A percentile compares a stretch with the other conserved stretches of the same genome.
phyloP scores from a whole-genome alignment of 345 rosid species.

The Acer saccharum region DNA sequence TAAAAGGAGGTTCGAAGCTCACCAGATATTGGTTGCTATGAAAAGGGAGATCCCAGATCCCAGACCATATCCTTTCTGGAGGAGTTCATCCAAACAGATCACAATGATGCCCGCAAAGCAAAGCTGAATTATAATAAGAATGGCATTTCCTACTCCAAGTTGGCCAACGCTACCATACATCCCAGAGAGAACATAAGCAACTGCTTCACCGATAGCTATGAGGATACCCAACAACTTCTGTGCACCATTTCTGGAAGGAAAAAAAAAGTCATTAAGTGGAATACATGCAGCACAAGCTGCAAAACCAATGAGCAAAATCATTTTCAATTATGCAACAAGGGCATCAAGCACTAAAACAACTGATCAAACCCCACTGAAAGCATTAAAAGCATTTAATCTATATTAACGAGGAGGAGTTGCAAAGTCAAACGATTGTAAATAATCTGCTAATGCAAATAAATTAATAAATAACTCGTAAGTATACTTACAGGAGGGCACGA shows the following conservation, averaged over 20 bases:
- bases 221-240: conserved; percentile 79
- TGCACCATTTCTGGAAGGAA: conserved; percentile 65
- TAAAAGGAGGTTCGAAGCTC: conserved; percentile 14
- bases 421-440: not conserved
- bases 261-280: conserved; percentile 9
- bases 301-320: not conserved
- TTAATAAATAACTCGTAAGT: not conserved
- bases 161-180: conserved; percentile 83
- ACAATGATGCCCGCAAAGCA: conserved; percentile 86
- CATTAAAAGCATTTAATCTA: not conserved
- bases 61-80: conserved; percentile 79
- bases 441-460: not conserved
- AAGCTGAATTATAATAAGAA: conserved; percentile 75
- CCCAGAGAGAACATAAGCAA: conserved; percentile 81
- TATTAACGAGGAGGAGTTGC: not conserved
- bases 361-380: not conserved
- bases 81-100: conserved; percentile 83
- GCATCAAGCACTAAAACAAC: not conserved
- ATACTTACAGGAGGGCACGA: conserved; percentile 72
- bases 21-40: conserved; percentile 92
- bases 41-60: conserved; percentile 90
- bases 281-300: not conserved
- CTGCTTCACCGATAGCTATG: conserved; percentile 83
- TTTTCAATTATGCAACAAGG: conserved; percentile 10
- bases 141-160: conserved; percentile 84